These are phyloP conservation scores for Hypsizygus ulmarius DNA, from an alignment of 1,284 basidiomycete species.

Conservation along the genomic window DNA sequence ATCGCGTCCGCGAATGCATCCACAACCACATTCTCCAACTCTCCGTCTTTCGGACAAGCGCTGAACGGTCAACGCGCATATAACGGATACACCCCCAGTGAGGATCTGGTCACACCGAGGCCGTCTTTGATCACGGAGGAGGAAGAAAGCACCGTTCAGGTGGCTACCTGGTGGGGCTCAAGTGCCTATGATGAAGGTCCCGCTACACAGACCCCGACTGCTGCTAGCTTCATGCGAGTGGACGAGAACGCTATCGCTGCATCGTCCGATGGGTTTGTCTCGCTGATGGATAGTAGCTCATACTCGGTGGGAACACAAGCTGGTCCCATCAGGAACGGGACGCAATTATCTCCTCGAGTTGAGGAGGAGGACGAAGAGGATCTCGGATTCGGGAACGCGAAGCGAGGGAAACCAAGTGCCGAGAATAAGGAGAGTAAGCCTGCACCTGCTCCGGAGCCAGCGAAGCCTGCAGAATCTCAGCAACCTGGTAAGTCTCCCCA, in stretches of 20 bases:
- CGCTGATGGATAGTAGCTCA: slow-evolving; percentile 74
- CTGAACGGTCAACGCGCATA: slow-evolving; percentile 28
- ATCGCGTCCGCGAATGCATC: slow-evolving; percentile 53
- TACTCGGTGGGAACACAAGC: slow-evolving; percentile 41
- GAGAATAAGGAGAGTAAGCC: slow-evolving; percentile 23
- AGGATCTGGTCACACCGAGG: slow-evolving; percentile 34
- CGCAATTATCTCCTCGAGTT: slow-evolving; percentile 42
- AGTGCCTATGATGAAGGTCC: slow-evolving; percentile 44
- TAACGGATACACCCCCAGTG: slow-evolving; percentile 32
- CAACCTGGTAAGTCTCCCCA: slow-evolving; percentile 35
- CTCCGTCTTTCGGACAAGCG: slow-evolving; percentile 39
- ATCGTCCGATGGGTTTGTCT: slow-evolving; percentile 71
- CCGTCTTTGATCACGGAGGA: slow-evolving; percentile 33
- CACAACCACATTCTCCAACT: slow-evolving; percentile 46
- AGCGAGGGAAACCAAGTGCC: slow-evolving; percentile 35
- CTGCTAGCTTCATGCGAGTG: slow-evolving; percentile 57
- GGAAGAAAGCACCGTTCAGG: slow-evolving; percentile 37
- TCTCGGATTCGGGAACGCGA: slow-evolving; percentile 85
- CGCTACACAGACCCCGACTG: slow-evolving; percentile 60
- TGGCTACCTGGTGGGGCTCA: slow-evolving; percentile 63
- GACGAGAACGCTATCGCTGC: slow-evolving; percentile 36
- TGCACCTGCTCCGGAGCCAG: slow-evolving; percentile 14
- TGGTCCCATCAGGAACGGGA: slow-evolving; percentile 21
- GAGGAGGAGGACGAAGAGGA: slow-evolving; percentile 68
- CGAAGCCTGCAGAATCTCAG: slow-evolving; percentile 26